Evolutionary conservation across 345 rosid species (phyloP).

Genomic region (Psidium guajava): DNA sequence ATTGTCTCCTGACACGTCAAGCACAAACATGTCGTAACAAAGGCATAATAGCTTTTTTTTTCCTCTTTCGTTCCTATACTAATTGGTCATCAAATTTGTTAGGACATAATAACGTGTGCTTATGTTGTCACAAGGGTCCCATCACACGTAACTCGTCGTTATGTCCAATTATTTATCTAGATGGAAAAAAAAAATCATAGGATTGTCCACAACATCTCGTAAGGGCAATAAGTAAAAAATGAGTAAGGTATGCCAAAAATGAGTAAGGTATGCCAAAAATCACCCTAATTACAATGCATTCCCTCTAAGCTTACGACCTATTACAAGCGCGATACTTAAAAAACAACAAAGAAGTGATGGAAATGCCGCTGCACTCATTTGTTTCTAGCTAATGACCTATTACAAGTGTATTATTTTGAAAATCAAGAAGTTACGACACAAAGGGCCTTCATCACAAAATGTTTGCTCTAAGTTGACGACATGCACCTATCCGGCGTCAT

Average conservation of each 20-base stretch:
- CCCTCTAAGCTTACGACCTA: background rate
- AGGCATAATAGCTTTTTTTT: background rate
- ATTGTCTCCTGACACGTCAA: too few species aligned
- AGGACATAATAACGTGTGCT: background rate
- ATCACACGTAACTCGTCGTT: background rate
- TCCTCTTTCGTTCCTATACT: too few species aligned
- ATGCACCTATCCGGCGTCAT: background rate
- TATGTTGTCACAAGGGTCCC: background rate
- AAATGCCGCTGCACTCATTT: background rate
- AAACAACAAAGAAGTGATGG: background rate
- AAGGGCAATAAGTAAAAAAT: too few species aligned
- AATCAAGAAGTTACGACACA: background rate
- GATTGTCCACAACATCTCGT: background rate
- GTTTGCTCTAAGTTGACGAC: background rate
- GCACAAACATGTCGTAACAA: too few species aligned
- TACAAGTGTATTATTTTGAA: background rate
- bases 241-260: too few species aligned
- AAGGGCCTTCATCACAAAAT: background rate
- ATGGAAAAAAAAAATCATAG: rapidly evolving
- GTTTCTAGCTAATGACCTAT: background rate
- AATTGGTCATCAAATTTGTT: background rate
- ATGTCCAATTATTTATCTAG: background rate
- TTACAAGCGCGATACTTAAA: background rate
- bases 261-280: too few species aligned
- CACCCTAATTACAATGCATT: background rate